A percentile compares a stretch with the other conserved stretches of the same genome.
These are phyloP conservation scores for Thamnidium elegans DNA, from an alignment of 192 early-diverging fungal genomes.

Conservation along the genomic window DNA sequence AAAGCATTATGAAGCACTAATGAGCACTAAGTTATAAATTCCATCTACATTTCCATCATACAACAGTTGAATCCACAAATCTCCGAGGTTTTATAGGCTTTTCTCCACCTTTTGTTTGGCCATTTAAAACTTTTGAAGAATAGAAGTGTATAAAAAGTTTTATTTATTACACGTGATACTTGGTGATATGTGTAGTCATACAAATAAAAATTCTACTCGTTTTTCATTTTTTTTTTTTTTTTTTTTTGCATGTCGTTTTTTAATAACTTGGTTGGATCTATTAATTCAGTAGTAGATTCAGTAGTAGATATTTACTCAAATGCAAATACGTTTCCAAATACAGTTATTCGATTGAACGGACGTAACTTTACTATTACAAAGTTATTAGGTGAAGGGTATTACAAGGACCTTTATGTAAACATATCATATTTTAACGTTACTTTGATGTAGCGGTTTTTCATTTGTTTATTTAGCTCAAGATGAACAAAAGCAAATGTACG, in stretches of 20 bases:
- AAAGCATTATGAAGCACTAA: no score
- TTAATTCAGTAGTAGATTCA: conserved; percentile 14
- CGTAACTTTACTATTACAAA: conserved; percentile 51
- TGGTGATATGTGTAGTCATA: no score
- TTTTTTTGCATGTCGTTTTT: conserved; percentile 6
- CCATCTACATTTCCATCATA: no score
- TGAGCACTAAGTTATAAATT: no score
- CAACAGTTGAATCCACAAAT: no score
- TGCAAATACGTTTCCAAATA: conserved; percentile 32
- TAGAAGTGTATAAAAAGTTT: no score
- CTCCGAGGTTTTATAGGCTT: no score
- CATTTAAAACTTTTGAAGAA: no score
- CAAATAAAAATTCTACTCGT: no score
- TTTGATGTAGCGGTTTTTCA: conserved; percentile 57
- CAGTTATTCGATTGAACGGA: conserved; percentile 46
- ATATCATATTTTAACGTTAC: background rate
- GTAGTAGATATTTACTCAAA: conserved; percentile 9
- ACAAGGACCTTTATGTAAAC: background rate
- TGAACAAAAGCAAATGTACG: conserved; percentile 42
- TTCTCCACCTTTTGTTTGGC: no score
- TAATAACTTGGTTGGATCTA: conserved; percentile 5
- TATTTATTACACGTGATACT: no score
- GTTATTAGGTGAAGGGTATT: conserved; percentile 64
- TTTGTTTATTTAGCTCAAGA: conserved; percentile 61
- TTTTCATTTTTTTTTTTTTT: background rate